A percentile compares a stretch with the other conserved stretches of the same genome.
These are phyloP conservation scores for Puccinia triticina DNA, from an alignment of 1,284 basidiomycete genomes.

Conservation along the genomic window DNA sequence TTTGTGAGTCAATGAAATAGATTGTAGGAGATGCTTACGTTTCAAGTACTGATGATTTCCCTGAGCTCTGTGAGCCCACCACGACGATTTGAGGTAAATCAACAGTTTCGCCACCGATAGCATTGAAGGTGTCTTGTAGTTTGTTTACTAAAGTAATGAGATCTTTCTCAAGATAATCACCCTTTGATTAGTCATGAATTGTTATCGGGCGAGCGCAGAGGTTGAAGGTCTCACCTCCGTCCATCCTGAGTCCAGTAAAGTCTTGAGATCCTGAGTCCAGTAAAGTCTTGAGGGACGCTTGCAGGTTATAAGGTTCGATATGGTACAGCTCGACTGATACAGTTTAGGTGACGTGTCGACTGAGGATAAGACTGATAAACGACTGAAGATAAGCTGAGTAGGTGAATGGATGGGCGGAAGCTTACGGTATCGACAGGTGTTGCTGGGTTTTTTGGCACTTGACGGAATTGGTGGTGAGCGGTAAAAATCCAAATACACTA, in stretches of 20 bases:
- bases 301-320: neutral
- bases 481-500: neutral
- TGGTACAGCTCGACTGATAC: neutral
- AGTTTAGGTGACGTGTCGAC: neutral
- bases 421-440: neutral
- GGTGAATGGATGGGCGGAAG: neutral
- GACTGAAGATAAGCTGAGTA: conserved; percentile 4
- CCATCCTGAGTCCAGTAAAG: neutral
- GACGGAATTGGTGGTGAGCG: conserved; percentile 16
- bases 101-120: conserved; percentile 64
- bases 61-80: conserved; percentile 64
- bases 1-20: conserved; percentile 59
- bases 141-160: conserved; percentile 94
- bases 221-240: conserved; percentile 2
- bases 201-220: neutral
- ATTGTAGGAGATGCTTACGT: conserved; percentile 66
- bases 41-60: conserved; percentile 70
- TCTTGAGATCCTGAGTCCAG: neutral
- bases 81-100: conserved; percentile 64
- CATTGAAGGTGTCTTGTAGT: conserved; percentile 69
- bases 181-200: neutral
- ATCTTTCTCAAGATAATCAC: conserved; percentile 63
- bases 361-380: conserved; percentile 1
- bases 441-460: neutral
- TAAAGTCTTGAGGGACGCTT: neutral